Conservation (phyloP, 176 grass and related monocot genomes). For the Carex cristatella region DNA sequence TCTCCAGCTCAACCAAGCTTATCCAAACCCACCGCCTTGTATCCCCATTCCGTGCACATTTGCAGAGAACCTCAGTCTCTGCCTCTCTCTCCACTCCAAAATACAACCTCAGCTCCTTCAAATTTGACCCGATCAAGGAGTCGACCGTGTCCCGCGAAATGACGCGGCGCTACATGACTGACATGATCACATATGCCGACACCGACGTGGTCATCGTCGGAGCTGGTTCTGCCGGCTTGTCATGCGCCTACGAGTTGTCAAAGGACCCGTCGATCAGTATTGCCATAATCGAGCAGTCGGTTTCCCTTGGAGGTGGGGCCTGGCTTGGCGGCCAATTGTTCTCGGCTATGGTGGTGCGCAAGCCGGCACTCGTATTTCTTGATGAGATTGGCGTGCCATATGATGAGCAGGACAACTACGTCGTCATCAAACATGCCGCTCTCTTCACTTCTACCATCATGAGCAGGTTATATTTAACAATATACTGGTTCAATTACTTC, state of each 20-base stretch:
- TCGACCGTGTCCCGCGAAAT: constrained; percentile 87
- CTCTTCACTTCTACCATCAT: constrained; percentile 95
- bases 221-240: constrained; percentile 77
- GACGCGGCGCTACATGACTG: constrained; percentile 91
- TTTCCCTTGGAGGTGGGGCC: constrained; percentile 90
- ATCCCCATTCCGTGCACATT: not conserved
- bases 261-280: constrained; percentile 71
- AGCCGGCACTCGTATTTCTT: constrained; percentile 85
- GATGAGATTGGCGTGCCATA: constrained; percentile 71
- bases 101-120: constrained; percentile 62
- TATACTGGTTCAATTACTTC: not conserved
- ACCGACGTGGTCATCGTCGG: constrained; percentile 88
- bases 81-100: constrained; percentile 38
- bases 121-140: constrained; percentile 78
- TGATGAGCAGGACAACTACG: constrained; percentile 83
- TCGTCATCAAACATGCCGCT: constrained; percentile 79
- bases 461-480: constrained; percentile 32
- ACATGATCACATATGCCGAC: constrained; percentile 93
- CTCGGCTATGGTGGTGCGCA: constrained; percentile 96
- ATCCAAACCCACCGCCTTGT: constrained; percentile 29
- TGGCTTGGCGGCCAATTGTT: constrained; percentile 97
- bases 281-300: constrained; percentile 85
- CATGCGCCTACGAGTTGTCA: constrained; percentile 93
- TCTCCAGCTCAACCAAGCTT: constrained; percentile 25
- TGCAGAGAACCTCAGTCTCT: constrained; percentile 13